Evolutionary conservation across 441 rosid genomes (phyloP).

Genomic region (Pelargonium citronellum): DNA sequence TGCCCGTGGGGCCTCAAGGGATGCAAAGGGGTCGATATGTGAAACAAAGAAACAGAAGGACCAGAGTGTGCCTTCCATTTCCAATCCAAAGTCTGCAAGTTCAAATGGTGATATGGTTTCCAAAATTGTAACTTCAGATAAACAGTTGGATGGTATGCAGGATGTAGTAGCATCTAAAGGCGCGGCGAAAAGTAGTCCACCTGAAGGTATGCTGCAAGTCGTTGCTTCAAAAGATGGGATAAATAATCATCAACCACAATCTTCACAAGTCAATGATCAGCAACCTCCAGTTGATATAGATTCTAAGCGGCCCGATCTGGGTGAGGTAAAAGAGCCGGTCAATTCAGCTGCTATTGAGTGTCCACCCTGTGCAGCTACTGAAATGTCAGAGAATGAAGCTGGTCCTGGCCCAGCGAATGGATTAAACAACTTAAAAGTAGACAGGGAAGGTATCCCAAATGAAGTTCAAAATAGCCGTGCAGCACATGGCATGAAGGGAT

Average conservation of each 20-base stretch:
- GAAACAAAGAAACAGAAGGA: constrained; percentile 58
- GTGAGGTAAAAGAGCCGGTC: constrained; percentile 38
- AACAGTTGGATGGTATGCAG: constrained; percentile 41
- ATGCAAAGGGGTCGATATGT: constrained; percentile 44
- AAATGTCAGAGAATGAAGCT: constrained; percentile 37
- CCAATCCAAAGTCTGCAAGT: constrained; percentile 39
- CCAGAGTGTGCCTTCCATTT: constrained; percentile 37
- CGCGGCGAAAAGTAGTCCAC: constrained; percentile 31
- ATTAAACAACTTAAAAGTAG: constrained; percentile 35
- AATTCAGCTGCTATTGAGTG: constrained; percentile 36
- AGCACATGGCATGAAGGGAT: constrained; percentile 36
- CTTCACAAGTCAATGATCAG: constrained; percentile 31
- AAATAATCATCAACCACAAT: constrained; percentile 31
- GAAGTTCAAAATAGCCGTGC: constrained; percentile 37
- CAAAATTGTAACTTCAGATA: constrained; percentile 37
- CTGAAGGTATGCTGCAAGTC: constrained; percentile 41
- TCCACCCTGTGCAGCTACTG: constrained; percentile 34
- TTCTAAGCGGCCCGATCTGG: constrained; percentile 33
- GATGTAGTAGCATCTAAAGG: constrained; percentile 31
- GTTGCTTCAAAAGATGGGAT: constrained; percentile 29
- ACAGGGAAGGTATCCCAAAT: constrained; percentile 32
- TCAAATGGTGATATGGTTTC: constrained; percentile 58
- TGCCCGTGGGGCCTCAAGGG: constrained; percentile 47
- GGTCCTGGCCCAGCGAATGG: constrained; percentile 38
- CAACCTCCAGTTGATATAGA: constrained; percentile 28